These are phyloP conservation scores for Aspergillus amoenus DNA, from an alignment of 2,329 filamentous ascomycete species.

Conservation along the genomic window DNA sequence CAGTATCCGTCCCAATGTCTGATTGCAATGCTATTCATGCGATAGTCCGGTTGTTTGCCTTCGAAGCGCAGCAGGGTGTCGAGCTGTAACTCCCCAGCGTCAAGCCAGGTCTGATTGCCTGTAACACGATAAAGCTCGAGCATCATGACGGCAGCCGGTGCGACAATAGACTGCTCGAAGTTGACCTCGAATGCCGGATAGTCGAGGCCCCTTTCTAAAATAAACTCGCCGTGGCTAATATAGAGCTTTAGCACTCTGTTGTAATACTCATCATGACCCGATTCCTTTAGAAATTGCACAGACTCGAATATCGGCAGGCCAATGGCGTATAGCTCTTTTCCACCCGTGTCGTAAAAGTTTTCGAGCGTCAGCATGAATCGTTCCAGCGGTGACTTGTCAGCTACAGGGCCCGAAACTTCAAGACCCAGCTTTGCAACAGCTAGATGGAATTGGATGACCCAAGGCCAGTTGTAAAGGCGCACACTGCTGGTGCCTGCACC, in stretches of 20 bases:
- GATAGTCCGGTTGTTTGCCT: not conserved
- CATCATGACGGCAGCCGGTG: not conserved
- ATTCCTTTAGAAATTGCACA: not conserved
- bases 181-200: not conserved
- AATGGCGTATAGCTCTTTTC: not conserved
- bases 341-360: not conserved
- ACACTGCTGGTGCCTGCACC: not conserved
- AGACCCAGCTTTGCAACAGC: not conserved
- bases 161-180: not conserved
- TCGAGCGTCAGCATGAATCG: not conserved
- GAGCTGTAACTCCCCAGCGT: not conserved
- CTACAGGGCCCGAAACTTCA: not conserved
- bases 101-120: not conserved
- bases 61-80: not conserved
- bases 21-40: not conserved
- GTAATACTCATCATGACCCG: not conserved
- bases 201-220: not conserved
- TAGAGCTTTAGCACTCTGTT: not conserved
- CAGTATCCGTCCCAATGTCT: constrained; percentile 5
- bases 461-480: not conserved
- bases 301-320: not conserved
- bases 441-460: not conserved
- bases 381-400: not conserved
- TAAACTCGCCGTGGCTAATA: not conserved
- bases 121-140: not conserved